Base-by-base conservation (phyloP, 2,329 filamentous ascomycete genomes). In the Apiospora malaysiana region DNA sequence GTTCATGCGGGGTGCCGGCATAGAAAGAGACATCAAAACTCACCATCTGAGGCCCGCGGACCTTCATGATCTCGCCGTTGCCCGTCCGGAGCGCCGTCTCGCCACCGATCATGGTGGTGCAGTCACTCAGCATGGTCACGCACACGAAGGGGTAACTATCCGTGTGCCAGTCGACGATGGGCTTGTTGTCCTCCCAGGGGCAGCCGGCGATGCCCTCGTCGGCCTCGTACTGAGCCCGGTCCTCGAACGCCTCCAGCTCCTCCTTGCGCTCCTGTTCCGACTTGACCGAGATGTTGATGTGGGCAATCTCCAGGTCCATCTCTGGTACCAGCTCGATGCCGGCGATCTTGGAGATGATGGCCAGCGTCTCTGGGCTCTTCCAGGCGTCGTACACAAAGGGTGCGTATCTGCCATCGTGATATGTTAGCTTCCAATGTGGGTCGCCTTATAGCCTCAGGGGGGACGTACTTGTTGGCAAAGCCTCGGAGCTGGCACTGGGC, bases 121-220 rank as follows among this genome's bases (percentile, higher is more conserved):
- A 90, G 75, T 92, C 89, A 46, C 87, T 89, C 40, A 92, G 83
- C 89, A 92, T 92, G 9, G 86, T 84, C n/a, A 92, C 89, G 74
- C 89, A 91, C n/a, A 92, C 90, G 76, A 91, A 92, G 0, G 90
- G 89, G 76, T 90, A 91, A 76, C 87, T 89, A 78, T 92, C 90
- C 0, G 82, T 87, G 79, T 91, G 89, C 89, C 89, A 92, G 47
- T 85, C 87, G 42, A 91, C 85, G 32, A 89, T 86, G 6, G 89
- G 86, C 73, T 85, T 83, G 46, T 85, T 83, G 66, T 88, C 84
- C 37, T 85, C 83, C 74, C 80, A 82, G 6, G 77, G 76, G 65
- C 77, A 78, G 37, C 77, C 77, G 0, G 72, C 75, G 47, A 78
- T 78, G 56, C 77, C 77, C 71, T 78, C 77, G 51, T 78, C 77